Evolutionary conservation across 495 filamentous ascomycete species (phyloP), one percentile per base, ranked within the genome.

Genomic region (Durotheca rogersii): DNA sequence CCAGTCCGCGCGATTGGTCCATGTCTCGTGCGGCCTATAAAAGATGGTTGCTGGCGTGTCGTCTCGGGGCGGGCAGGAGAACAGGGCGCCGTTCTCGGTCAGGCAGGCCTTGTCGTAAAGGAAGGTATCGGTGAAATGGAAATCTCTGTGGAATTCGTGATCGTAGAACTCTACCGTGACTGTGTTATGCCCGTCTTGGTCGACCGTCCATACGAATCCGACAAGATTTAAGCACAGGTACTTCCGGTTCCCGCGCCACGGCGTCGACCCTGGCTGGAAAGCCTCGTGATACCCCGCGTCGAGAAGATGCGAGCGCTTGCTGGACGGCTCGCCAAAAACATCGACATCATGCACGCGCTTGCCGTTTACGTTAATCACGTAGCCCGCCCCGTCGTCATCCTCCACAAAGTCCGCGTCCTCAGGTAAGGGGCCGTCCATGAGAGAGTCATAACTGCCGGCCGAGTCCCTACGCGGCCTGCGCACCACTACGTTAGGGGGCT

Each of bases 161-260:
- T 98, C 93, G 64, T 96, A 95, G 66, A 98, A 98, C 56, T 98
- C 93, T 11, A 97, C 89, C 0, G 94, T 97, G 18, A 98, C 86
- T 5, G 92, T 98, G 67, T 97, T 80, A 53, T 97, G 92, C 0
- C 84, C 86, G 56, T 95, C 90, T 69, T 98, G 94, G 58, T 95
- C 87, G 10, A 97, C 89, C 0, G 93, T 97, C 93, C 94, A 98
- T 4, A 96, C 89, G 57, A 89, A 89, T 10, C 94, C 93, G 21
- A 88, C 86, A 49, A 98, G 75, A 65, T 96, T 97, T 31, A 96
- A 74, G 60, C 90, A 95, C 3, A 98, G 81, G 68, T 97, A 97
- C 58, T 89, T 86, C 35, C 93, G 76, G 63, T 93, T 94, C 1
- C 94, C 93, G 40, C 87, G 81, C 93, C 94, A 98, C 1, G 91